Percentiles rank a stretch among this genome's conserved stretches.
Evolutionary conservation across 208 protist species (phyloP).

Genomic region (Crithidia acanthocephali): DNA sequence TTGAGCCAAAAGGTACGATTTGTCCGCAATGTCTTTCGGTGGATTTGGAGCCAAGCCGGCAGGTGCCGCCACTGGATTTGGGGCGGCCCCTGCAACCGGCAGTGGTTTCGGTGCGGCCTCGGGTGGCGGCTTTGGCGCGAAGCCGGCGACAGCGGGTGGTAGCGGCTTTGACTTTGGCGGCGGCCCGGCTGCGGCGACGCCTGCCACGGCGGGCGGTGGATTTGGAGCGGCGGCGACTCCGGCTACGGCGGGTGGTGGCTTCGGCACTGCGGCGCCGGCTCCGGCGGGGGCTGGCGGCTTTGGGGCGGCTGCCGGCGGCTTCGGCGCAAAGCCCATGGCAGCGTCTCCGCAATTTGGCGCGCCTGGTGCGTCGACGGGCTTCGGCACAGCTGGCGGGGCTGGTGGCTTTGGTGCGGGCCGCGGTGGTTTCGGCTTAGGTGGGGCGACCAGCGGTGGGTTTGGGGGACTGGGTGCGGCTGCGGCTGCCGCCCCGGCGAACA

Average conservation of each 20-base stretch:
- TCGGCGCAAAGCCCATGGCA: constrained; percentile 6
- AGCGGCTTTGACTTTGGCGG: background rate
- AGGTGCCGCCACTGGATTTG: constrained; percentile 25
- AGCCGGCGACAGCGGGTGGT: background rate
- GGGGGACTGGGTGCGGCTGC: constrained; percentile 1
- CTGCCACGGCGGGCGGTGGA: too few species aligned
- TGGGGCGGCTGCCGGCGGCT: constrained; percentile 33
- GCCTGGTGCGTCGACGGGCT: constrained; percentile 20
- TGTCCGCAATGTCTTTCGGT: constrained; percentile 29
- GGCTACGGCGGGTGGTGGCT: constrained; percentile 32
- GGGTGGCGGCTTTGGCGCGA: constrained; percentile 27
- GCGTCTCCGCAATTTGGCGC: constrained; percentile 4
- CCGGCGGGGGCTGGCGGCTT: constrained; percentile 33
- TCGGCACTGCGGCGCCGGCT: constrained; percentile 22
- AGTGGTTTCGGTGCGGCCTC: background rate
- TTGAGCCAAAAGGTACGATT: too few species aligned
- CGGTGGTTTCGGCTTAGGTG: constrained; percentile 26
- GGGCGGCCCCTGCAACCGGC: constrained; percentile 4
- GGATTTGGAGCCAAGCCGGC: constrained; percentile 4
- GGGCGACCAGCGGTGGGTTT: constrained; percentile 15
- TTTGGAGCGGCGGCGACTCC: too few species aligned
- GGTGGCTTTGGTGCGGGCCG: constrained; percentile 39
- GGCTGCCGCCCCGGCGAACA: constrained; percentile 6
- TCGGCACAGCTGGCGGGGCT: constrained; percentile 29
- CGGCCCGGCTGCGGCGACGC: too few species aligned